Percentiles rank a stretch among this genome's conserved stretches.
phyloP scores from a whole-genome alignment of 495 filamentous ascomycete species.

The Daldinia childiae region DNA sequence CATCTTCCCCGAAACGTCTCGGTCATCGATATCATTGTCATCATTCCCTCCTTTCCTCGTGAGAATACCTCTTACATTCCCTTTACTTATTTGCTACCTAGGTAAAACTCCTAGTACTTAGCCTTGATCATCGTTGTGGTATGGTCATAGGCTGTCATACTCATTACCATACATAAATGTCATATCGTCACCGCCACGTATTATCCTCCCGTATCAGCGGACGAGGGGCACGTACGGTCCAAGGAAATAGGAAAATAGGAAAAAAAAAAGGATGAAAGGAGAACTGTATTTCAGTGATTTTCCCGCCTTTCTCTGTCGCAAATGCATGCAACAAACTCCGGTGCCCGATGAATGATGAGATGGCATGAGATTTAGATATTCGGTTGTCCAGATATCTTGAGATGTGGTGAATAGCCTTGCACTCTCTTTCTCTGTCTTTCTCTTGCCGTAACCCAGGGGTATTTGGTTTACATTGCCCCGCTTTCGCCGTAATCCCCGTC shows the following conservation, averaged over 20 bases:
- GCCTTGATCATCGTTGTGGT: neutral
- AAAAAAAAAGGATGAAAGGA: conserved; percentile 9
- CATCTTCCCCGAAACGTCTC: conserved; percentile 13
- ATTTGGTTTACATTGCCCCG: conserved; percentile 6
- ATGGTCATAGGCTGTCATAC: neutral
- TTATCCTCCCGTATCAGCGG: conserved; percentile 4
- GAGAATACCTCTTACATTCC: neutral
- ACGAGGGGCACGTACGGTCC: conserved; percentile 11
- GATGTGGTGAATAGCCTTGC: neutral
- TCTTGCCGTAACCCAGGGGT: conserved; percentile 9
- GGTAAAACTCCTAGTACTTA: neutral
- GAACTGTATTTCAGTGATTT: conserved; percentile 6
- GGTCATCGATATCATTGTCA: conserved; percentile 29
- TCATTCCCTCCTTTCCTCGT: conserved; percentile 11
- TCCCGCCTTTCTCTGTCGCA: conserved; percentile 38
- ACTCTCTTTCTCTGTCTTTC: conserved; percentile 6
- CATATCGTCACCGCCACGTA: neutral
- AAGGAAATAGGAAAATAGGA: conserved; percentile 13
- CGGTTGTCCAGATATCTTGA: neutral
- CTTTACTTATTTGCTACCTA: neutral
- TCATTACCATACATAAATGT: conserved; percentile 1
- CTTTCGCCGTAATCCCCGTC: conserved; percentile 15
- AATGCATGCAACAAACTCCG: conserved; percentile 40
- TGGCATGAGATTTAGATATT: conserved; percentile 19
- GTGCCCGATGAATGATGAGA: conserved; percentile 31